These are phyloP conservation scores for Diaporthe sp. DNA, from an alignment of 2,329 filamentous ascomycete genomes.

Conservation along the genomic window DNA sequence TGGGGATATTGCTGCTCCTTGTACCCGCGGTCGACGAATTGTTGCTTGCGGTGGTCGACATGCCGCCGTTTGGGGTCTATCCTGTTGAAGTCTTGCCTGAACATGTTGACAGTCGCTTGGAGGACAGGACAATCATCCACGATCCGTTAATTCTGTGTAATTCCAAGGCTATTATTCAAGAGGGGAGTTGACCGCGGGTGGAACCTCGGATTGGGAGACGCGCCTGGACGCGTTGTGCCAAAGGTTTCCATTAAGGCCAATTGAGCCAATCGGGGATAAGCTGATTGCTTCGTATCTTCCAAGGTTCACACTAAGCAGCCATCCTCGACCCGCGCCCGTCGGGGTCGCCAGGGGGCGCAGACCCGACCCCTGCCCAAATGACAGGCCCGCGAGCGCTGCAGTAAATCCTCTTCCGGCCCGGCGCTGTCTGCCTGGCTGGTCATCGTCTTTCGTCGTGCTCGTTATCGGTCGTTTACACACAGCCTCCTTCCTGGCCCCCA, in stretches of 20 bases:
- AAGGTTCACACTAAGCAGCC: not conserved
- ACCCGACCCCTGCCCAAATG: conserved; percentile 13
- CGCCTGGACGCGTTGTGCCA: conserved; percentile 43
- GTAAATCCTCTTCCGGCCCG: not conserved
- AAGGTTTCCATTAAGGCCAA: conserved; percentile 42
- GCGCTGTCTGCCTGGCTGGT: not conserved
- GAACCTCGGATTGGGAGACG: conserved; percentile 43
- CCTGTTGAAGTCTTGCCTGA: conserved; percentile 65
- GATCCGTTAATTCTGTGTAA: not conserved
- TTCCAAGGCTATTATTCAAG: not conserved
- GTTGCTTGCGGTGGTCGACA: conserved; percentile 84
- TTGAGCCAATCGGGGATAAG: conserved; percentile 38
- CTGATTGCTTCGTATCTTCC: conserved; percentile 10
- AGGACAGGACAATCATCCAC: not conserved
- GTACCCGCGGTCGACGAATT: conserved; percentile 84
- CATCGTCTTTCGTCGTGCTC: conserved; percentile 3
- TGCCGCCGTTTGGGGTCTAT: conserved; percentile 81
- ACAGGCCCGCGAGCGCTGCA: not conserved
- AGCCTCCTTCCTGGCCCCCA: conserved; percentile 16
- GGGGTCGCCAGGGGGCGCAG: not conserved
- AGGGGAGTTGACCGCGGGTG: conserved; percentile 29
- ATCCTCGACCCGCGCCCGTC: not conserved
- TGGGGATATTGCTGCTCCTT: conserved; percentile 85
- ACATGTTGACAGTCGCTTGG: conserved; percentile 52
- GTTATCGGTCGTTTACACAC: conserved; percentile 8